Evolutionary conservation across 352 stramenopile species (phyloP), one percentile per base, ranked within the genome.

Genomic region (Plasmopara viticola): DNA sequence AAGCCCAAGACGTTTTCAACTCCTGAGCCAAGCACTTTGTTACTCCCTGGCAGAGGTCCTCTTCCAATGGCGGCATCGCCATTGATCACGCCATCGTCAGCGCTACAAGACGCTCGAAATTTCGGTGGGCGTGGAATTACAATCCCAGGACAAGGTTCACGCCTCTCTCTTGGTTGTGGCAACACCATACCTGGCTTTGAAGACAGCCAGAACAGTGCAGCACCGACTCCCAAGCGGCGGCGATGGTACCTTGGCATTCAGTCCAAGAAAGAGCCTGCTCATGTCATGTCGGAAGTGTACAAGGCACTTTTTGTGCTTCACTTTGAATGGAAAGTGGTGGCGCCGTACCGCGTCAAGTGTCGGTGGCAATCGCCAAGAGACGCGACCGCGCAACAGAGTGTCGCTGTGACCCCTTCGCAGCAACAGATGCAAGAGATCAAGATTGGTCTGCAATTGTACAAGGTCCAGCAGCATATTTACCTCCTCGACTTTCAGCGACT

Each of bases 231-330:
- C 6, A 93, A 93, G 64, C 60, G 79, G 39, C 81, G 96, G 64
- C 70, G 96, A 58, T 99, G 97, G 97, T 99, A 99, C 65, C 62
- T 99, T 48, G 97, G 97, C 39, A 99, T 99, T 65, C 97, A 99
- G 81, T 98, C 88, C 61, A 98, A 99, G 70, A 99, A 99, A 71
- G 96, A 99, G 58, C 96, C 97, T 10, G 95, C 94, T 33, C 95
- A 99, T 62, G 96, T 99, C 33, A 99, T 99, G 96, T 99, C 88
- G 15, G 97, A 99, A 69, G 97, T 99, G 18, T 99, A 99, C 80
- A 98, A 98, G 67, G 96, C 96, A 25, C 76, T 99, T 6, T 87
- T 96, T 53, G 87, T 97, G 45, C 78, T 99, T 28, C 86, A 95
- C 48, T 99, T 97, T 63, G 91, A 99, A 62, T 99, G 96, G 96